Conservation (phyloP, 2,329 filamentous ascomycete genomes). For the Hypoxylon rubiginosum region DNA sequence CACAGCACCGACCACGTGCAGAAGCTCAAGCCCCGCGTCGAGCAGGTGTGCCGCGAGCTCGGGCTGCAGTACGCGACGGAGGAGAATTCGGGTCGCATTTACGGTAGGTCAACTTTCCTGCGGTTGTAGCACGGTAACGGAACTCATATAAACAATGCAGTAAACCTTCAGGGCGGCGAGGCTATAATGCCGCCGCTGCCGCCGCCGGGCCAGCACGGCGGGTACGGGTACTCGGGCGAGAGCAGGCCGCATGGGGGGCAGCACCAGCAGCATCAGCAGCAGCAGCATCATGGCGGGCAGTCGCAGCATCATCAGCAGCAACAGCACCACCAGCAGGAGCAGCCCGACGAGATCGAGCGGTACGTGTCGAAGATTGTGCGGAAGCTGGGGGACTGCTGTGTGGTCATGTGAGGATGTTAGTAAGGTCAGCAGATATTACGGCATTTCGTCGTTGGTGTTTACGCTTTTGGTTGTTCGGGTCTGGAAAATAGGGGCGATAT, state of each 20-base stretch:
- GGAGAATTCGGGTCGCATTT: conserved; percentile 88
- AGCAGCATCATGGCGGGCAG: conserved; percentile 51
- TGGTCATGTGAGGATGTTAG: conserved; percentile 73
- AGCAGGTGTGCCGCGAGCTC: conserved; percentile 85
- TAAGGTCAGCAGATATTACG: not conserved
- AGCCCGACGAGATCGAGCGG: conserved; percentile 71
- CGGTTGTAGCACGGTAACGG: not conserved
- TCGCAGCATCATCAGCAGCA: conserved; percentile 59
- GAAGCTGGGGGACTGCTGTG: conserved; percentile 78
- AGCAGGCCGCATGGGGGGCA: conserved; percentile 55
- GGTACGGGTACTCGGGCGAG: conserved; percentile 56
- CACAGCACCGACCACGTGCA: conserved; percentile 86
- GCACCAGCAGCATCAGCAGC: too few relatives aligned
- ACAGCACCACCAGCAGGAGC: conserved; percentile 62
- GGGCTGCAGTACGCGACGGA: conserved; percentile 88
- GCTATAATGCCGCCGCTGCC: conserved; percentile 64
- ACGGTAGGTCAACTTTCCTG: conserved; percentile 51
- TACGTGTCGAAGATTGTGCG: conserved; percentile 71
- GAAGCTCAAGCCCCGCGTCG: conserved; percentile 95
- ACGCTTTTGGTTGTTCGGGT: conserved; percentile 5
- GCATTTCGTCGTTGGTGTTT: not conserved
- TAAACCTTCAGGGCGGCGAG: conserved; percentile 83
- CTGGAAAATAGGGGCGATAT: conserved; percentile 1
- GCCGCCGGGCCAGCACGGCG: conserved; percentile 51
- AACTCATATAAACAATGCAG: conserved; percentile 54